Base-by-base conservation (phyloP, 2,329 filamentous ascomycete genomes). In the Pezizomycotina sp. region DNA sequence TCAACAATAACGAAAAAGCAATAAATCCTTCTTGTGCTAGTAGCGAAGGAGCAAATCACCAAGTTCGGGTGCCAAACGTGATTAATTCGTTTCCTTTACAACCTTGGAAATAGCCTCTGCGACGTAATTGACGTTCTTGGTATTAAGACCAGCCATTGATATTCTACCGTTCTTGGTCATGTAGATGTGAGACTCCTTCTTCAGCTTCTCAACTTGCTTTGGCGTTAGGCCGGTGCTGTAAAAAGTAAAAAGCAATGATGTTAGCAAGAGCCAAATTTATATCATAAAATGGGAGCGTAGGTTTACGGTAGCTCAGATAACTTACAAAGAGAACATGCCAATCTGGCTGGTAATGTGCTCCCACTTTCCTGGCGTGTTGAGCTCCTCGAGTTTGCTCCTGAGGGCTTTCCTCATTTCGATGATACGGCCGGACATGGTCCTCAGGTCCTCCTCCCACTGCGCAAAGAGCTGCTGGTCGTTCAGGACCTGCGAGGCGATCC, bases 341-440 rank as follows among this genome's bases (percentile, higher is more conserved):
- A 98, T 98, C 71, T 92, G 82, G 62, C 69, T 84, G 51, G 89
- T 95, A 63, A 98, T 98, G 69, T 98, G 89, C 59, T 77, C 80
- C 89, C 89, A 98, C 67, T 95, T 81, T 62, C 91, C 82, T 70
- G 83, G 83, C 67, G 79, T 89, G 57, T 86, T 86, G 46, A 93
- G 73, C 62, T 79, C 76, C 71, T 93, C 81, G 37, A 98, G 74
- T 66, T 95, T 91, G 53, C 82, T 71, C 71, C 89, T 91, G 56
- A 98, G 74, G 36, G 92, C 72, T 45, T 80, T 75, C 53, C 89
- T 81, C 89, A 98, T 98, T 60, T 74, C 80, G 62, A 98, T 95
- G 68, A 98, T 98, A 57, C 89, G 84, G 63, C 93, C 83, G 46
- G 89, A 89, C 89, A 98, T 98, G 53, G 69, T 81, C 76, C 95